A percentile compares a stretch with the other conserved stretches of the same genome.
phyloP scores from a whole-genome alignment of 1,284 basidiomycete species.

The Bondarzewia mesenterica region DNA sequence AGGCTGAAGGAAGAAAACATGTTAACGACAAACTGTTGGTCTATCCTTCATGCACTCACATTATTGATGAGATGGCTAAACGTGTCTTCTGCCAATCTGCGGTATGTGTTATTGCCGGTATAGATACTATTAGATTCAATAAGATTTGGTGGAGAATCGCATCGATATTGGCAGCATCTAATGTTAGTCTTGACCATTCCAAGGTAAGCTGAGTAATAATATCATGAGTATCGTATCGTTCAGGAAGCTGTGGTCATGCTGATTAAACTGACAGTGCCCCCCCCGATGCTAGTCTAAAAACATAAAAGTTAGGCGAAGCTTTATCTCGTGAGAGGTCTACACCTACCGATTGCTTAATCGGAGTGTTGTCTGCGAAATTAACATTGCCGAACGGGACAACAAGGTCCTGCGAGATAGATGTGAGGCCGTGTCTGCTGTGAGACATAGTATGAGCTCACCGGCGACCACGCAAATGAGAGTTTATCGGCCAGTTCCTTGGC shows the following conservation, averaged over 20 bases:
- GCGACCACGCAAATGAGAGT: constrained; percentile 52
- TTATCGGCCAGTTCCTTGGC: constrained; percentile 69
- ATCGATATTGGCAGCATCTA: background rate
- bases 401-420: background rate
- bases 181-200: background rate
- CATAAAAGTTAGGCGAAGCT: too few species aligned
- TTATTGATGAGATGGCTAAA: constrained; percentile 2
- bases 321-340: too few species aligned
- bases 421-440: background rate
- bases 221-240: too few species aligned
- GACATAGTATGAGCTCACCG: constrained; percentile 23
- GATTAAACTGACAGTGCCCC: background rate
- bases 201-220: background rate
- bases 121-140: constrained; percentile 29
- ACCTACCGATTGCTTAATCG: background rate
- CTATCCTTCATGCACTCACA: background rate
- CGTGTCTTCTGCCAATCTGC: constrained; percentile 17
- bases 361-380: background rate
- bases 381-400: background rate
- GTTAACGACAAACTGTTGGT: background rate
- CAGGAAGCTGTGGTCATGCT: too few species aligned
- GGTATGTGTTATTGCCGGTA: constrained; percentile 52
- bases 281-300: background rate
- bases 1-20: constrained; percentile 1
- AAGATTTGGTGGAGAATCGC: background rate